Evolutionary conservation across 768 basidiomycete species (phyloP), one percentile per base, ranked within the genome.

Genomic region (Lanmaoa pseudosensibilis): DNA sequence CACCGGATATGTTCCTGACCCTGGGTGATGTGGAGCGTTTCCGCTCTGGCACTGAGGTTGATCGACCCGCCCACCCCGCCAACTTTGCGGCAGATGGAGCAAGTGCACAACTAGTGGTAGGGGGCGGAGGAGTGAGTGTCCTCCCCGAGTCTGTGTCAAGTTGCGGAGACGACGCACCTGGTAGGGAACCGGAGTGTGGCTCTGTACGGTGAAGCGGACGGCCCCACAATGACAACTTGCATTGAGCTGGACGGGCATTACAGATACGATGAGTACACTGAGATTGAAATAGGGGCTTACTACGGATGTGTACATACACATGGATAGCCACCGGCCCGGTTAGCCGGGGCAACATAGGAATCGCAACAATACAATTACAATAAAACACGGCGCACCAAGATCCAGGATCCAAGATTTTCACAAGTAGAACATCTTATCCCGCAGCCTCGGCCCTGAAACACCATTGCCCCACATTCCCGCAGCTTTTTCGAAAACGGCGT

Each of bases 351-450:
- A 12, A n/a, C n/a, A n/a, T 5, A 30, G 3, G 5, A 25, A 32
- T 11, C 10, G 10, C 32, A 10, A 11, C 45, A 30, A 13, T 18
- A 25, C 9, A 12, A 19, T 19, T 19, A 7, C 36, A 37, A 11
- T 6, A 33, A 5, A 47, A 13, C 11, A 30, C 4, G 25, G 36
- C 46, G 23, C 32, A 47, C 46, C 46, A 27, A 27, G 4, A 33
- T 13, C 4, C 27, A 25, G 9, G 16, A 25, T 19, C 46, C 25
- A 34, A 23, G 34, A 2, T 21, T 47, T 5, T 55, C 10, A 63
- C 37, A 90, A 71, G 69, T 91, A 91, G 56, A 79, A 91, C 88
- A 91, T 91, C 2, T 83, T 84, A 33, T 87, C 78, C 70, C 78
- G 83, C 61, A 90, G 60, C 15, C 60, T 72, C 2, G 60, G 45